Evolutionary conservation across 2,329 filamentous ascomycete genomes (phyloP).

Genomic region (Beauveria sp.): DNA sequence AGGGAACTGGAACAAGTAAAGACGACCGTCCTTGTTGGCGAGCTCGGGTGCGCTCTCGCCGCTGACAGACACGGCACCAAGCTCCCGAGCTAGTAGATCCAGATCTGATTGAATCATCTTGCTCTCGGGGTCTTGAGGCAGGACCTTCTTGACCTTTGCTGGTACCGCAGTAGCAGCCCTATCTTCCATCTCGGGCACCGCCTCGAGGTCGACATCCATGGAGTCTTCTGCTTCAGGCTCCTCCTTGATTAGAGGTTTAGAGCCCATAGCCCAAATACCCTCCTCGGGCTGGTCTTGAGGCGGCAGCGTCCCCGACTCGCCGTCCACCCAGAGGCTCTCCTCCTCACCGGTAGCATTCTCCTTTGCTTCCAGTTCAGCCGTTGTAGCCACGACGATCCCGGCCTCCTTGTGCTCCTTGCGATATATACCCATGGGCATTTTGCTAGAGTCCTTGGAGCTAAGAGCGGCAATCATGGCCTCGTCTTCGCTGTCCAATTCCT

Average conservation of each 20-base stretch:
- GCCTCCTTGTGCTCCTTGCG: constrained; percentile 47
- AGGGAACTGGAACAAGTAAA: constrained; percentile 60
- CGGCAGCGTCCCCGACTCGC: constrained; percentile 22
- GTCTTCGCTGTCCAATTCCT: constrained; percentile 39
- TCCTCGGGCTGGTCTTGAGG: constrained; percentile 26
- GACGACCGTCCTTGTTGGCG: constrained; percentile 42
- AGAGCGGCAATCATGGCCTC: constrained; percentile 33
- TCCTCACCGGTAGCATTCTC: constrained; percentile 39
- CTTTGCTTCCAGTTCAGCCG: constrained; percentile 49
- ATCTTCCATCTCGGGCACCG: neutral
- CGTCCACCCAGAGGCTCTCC: constrained; percentile 39
- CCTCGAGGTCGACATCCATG: constrained; percentile 13
- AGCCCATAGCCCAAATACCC: constrained; percentile 36
- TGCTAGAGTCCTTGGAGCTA: constrained; percentile 21
- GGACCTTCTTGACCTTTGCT: constrained; percentile 17
- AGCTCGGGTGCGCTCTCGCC: constrained; percentile 22
- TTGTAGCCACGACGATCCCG: constrained; percentile 46
- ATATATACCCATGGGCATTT: constrained; percentile 50
- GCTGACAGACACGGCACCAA: constrained; percentile 29
- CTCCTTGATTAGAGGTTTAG: constrained; percentile 32
- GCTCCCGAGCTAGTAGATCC: constrained; percentile 34
- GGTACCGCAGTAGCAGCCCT: constrained; percentile 1
- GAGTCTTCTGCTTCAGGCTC: constrained; percentile 35
- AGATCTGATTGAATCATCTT: constrained; percentile 32
- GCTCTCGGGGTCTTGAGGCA: constrained; percentile 31